These are phyloP conservation scores for Epichloe bromicola DNA, from an alignment of 2,329 filamentous ascomycete species.

Conservation along the genomic window DNA sequence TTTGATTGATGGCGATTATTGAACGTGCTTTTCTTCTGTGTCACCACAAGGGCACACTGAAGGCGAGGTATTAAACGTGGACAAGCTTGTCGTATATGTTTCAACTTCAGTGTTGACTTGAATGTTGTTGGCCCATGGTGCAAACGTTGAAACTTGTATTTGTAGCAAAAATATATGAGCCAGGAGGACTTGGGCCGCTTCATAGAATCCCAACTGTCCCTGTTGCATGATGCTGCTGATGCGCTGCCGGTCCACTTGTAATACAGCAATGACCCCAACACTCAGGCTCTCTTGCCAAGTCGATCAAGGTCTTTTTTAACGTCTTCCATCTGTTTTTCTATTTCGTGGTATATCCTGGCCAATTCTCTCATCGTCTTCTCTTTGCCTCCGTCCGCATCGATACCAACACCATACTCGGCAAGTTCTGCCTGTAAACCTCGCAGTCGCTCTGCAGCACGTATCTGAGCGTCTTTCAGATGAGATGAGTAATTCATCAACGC, in stretches of 20 bases:
- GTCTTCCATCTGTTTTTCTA: constrained; percentile 36
- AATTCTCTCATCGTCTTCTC: constrained; percentile 40
- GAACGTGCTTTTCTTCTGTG: neutral
- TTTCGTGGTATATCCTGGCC: constrained; percentile 36
- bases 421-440: constrained; percentile 30
- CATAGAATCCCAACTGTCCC: neutral
- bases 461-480: constrained; percentile 36
- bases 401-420: constrained; percentile 34
- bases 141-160: neutral
- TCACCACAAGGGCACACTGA: neutral
- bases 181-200: neutral
- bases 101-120: neutral
- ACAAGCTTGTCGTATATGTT: neutral
- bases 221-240: neutral
- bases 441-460: constrained; percentile 31
- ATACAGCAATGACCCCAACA: neutral
- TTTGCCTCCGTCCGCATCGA: constrained; percentile 24
- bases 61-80: neutral
- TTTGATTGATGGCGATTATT: neutral
- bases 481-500: constrained; percentile 34
- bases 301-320: constrained; percentile 32
- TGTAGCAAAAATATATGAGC: neutral
- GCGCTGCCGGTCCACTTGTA: neutral
- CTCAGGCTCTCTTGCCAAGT: constrained; percentile 8
- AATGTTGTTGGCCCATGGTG: neutral